These are phyloP conservation scores for Sporothrix luriei DNA, from an alignment of 2,329 filamentous ascomycete genomes.

Conservation along the genomic window DNA sequence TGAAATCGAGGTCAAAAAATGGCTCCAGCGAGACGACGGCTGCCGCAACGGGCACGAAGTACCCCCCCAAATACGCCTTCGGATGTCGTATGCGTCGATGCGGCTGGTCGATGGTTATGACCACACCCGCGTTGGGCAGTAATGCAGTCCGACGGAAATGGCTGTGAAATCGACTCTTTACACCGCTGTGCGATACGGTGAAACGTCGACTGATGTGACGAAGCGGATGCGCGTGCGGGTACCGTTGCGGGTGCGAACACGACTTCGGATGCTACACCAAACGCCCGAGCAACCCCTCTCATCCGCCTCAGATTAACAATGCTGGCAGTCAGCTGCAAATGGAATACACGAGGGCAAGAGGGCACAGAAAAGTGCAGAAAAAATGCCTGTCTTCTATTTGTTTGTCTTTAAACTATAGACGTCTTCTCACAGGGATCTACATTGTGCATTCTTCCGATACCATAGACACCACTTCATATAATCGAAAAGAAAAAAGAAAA, in stretches of 20 bases:
- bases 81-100: background rate
- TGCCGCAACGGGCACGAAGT: background rate
- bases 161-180: background rate
- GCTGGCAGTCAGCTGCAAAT: background rate
- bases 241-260: background rate
- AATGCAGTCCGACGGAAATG: slow-evolving; percentile 4
- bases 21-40: background rate
- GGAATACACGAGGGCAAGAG: background rate
- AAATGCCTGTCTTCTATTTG: background rate
- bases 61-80: background rate
- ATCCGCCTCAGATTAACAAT: background rate
- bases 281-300: background rate
- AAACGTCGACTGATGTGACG: background rate
- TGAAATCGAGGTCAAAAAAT: background rate
- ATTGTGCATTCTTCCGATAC: background rate
- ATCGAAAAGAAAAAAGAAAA: background rate
- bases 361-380: background rate
- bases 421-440: background rate
- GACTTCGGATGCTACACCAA: slow-evolving; percentile 6
- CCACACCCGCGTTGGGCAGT: background rate
- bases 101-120: too few relatives aligned
- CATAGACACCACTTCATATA: slow-evolving; percentile 10
- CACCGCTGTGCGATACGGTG: background rate
- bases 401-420: background rate
- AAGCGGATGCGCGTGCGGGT: background rate